A percentile compares a stretch with the other conserved stretches of the same genome.
Conservation (phyloP, 2,329 filamentous ascomycete species). For the Periconia macrospinosa region DNA sequence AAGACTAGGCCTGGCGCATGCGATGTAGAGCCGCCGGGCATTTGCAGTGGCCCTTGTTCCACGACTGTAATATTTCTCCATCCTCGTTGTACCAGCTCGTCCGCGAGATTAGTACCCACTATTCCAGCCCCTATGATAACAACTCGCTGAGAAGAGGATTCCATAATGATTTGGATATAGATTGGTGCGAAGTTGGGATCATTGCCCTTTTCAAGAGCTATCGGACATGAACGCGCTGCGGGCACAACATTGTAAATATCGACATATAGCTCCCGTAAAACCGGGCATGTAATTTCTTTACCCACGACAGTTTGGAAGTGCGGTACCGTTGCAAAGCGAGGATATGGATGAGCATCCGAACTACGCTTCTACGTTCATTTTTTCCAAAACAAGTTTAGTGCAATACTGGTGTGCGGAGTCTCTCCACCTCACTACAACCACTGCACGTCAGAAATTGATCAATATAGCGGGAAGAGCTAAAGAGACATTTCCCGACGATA, state of each 20-base stretch:
- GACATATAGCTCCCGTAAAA: conserved; percentile 1
- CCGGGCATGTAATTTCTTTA: conserved; percentile 1
- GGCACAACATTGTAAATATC: conserved; percentile 2
- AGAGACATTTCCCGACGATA: not conserved
- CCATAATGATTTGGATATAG: conserved; percentile 17
- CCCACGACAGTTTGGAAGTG: conserved; percentile 2
- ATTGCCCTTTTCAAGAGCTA: not conserved
- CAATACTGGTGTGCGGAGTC: not conserved
- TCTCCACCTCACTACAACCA: not conserved
- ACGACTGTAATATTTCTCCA: conserved; percentile 67
- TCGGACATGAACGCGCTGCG: not conserved
- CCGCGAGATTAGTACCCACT: conserved; percentile 65
- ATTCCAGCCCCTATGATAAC: conserved; percentile 60
- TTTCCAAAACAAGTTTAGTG: conserved; percentile 10
- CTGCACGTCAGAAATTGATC: not conserved
- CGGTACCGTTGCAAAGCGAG: conserved; percentile 7
- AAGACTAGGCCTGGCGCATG: conserved; percentile 68
- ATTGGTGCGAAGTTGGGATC: not conserved
- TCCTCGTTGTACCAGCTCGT: conserved; percentile 64
- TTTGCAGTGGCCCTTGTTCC: conserved; percentile 63
- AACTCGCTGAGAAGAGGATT: conserved; percentile 43
- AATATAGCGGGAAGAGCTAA: not conserved
- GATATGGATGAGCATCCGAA: conserved; percentile 1
- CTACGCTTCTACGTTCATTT: conserved; percentile 4
- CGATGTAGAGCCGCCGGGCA: conserved; percentile 68